These are phyloP conservation scores for Leccinellum albellum DNA, from an alignment of 768 basidiomycete species.

Conservation along the genomic window DNA sequence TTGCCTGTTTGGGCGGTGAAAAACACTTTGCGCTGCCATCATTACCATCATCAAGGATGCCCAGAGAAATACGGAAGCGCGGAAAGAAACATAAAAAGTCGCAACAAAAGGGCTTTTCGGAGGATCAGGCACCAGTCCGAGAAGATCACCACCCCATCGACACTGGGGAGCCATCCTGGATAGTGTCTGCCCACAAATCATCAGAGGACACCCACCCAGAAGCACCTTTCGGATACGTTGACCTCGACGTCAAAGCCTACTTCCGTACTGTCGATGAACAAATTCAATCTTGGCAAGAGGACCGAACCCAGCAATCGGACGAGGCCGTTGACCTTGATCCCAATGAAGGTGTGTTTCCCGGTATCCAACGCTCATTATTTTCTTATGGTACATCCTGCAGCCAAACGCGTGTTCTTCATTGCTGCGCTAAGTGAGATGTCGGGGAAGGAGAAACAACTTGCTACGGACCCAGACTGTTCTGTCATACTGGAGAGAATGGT, in stretches of 20 bases:
- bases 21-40: background rate
- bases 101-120: conserved; percentile 18
- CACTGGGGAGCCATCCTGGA: conserved; percentile 65
- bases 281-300: conserved; percentile 78
- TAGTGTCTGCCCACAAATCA: conserved; percentile 42
- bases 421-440: conserved; percentile 83
- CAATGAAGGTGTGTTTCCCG: conserved; percentile 54
- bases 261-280: conserved; percentile 86
- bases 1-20: conserved; percentile 10
- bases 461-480: conserved; percentile 93
- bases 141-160: conserved; percentile 1
- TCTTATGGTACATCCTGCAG: conserved; percentile 34
- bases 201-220: conserved; percentile 50
- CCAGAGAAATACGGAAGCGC: conserved; percentile 69
- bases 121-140: background rate
- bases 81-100: conserved; percentile 71
- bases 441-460: conserved; percentile 83
- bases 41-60: conserved; percentile 48
- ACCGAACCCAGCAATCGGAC: conserved; percentile 40
- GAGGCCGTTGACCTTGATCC: conserved; percentile 52
- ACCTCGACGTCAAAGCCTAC: conserved; percentile 89
- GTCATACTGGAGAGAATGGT: conserved; percentile 84
- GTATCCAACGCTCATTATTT: background rate
- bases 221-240: conserved; percentile 87
- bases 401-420: conserved; percentile 71